Percentiles rank a stretch among this genome's conserved stretches.
Evolutionary conservation across 1,284 basidiomycete species (phyloP).

Genomic region (Cutaneotrichosporon spelunceum): DNA sequence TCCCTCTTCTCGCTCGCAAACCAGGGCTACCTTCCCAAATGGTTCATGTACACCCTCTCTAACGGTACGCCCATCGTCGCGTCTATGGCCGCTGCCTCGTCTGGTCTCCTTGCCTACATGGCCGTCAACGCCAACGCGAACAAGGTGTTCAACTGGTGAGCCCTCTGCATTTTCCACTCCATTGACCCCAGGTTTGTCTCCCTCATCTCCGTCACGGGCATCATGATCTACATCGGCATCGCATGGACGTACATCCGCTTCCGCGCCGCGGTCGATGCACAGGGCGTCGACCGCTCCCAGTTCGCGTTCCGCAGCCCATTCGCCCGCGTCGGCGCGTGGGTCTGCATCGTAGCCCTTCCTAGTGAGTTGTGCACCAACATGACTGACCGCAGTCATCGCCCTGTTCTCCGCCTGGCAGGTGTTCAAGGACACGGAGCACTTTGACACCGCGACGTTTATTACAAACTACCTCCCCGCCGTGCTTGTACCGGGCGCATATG

Average conservation of each 20-base stretch:
- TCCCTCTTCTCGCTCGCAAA: slow-evolving; percentile 35
- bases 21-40: slow-evolving; percentile 29
- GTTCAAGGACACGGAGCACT: slow-evolving; percentile 6
- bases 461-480: slow-evolving; percentile 14
- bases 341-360: slow-evolving; percentile 1
- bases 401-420: slow-evolving; percentile 12
- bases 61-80: slow-evolving; percentile 53
- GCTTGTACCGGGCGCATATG: slow-evolving; percentile 8
- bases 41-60: slow-evolving; percentile 28
- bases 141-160: slow-evolving; percentile 63
- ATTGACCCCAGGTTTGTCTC: slow-evolving; percentile 57
- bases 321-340: slow-evolving; percentile 5
- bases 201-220: slow-evolving; percentile 57
- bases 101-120: slow-evolving; percentile 58
- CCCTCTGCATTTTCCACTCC: no score
- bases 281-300: not conserved
- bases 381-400: no score
- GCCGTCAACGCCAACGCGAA: slow-evolving; percentile 61
- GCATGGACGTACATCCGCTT: slow-evolving; percentile 31
- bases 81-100: slow-evolving; percentile 64
- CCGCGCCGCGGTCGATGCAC: slow-evolving; percentile 12
- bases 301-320: not conserved
- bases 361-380: no score
- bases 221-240: slow-evolving; percentile 57
- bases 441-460: slow-evolving; percentile 6